Evolutionary conservation across 2,329 filamentous ascomycete genomes (phyloP).

Genomic region (Metarhizium humberi): DNA sequence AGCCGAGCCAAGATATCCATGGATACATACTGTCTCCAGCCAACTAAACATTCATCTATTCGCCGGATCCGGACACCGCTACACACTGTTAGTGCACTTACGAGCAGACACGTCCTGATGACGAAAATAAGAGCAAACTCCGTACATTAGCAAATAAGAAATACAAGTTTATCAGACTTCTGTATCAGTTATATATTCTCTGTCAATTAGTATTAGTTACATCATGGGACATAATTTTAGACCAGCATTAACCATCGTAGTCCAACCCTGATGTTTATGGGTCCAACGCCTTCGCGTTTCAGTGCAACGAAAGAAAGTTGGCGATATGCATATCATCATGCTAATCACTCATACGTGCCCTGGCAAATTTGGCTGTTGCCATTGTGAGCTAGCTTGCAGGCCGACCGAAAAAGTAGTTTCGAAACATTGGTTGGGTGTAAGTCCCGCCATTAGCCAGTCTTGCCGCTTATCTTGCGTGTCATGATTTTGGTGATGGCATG

Average conservation of each 20-base stretch:
- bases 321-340: background rate
- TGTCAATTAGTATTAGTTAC: background rate
- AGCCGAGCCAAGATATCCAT: too few relatives aligned
- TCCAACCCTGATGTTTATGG: too few relatives aligned
- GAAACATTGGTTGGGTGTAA: background rate
- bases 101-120: too few relatives aligned
- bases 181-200: background rate
- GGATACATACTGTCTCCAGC: too few relatives aligned
- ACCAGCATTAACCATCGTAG: background rate
- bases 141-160: background rate
- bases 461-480: constrained; percentile 47
- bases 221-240: background rate
- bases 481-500: constrained; percentile 94
- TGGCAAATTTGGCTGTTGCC: background rate
- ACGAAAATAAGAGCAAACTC: too few relatives aligned
- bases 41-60: too few relatives aligned
- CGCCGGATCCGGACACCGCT: too few relatives aligned
- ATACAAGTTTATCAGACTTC: background rate
- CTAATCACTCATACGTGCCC: background rate
- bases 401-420: background rate
- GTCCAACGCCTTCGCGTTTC: background rate
- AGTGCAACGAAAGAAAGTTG: background rate
- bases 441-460: constrained; percentile 9
- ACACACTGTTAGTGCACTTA: too few relatives aligned
- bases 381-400: background rate